Evolutionary conservation across 257 asterid genomes (phyloP), one percentile per base, ranked within the genome.

Genomic region (Fraxinus americana): DNA sequence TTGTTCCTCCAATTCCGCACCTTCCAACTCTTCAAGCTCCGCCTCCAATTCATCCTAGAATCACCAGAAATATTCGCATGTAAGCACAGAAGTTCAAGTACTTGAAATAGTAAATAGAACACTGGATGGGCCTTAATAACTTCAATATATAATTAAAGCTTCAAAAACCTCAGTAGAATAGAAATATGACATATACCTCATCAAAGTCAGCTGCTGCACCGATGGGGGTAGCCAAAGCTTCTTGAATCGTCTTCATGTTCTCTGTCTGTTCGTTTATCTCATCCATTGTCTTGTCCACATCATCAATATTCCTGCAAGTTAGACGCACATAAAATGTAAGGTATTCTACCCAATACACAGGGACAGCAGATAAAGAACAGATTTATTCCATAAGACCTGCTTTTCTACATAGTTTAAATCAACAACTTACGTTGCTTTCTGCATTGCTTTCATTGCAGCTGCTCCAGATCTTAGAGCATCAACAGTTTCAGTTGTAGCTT

Each of bases 201-300:
- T 91, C 96, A 68, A 88, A 88, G 75, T 87, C 95, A 16, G 96
- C 91, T 5, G 95, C 87, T 73, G 91, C 86, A 71, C 94, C 90
- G 29, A 92, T 79, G 7, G 98, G 98, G 73, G 93, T 76, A 19
- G 94, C 79, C 86, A 94, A 75, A 73, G 96, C 93, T 81, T 94
- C 96, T 83, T 92, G 98, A 76, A 94, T 92, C 82, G 85, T 92
- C 77, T 89, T 94, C 92, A 92, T 89, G 84, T 90, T 92, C 86
- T 94, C 97, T 0, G 97, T 92, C 73, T 94, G 98, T 80, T 94
- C 97, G 6, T 87, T 94, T 73, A 94, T 90, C 82, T 94, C 97
- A n/a, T 94, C 96, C 97, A 94, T 92, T 25, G 98, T 94, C 88
- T 91, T 92, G 90, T 94, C 98, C 82, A 94, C 94, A 23, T 92